These are phyloP conservation scores for Solanum appendiculatum DNA, from an alignment of 257 asterid genomes.

Conservation along the genomic window DNA sequence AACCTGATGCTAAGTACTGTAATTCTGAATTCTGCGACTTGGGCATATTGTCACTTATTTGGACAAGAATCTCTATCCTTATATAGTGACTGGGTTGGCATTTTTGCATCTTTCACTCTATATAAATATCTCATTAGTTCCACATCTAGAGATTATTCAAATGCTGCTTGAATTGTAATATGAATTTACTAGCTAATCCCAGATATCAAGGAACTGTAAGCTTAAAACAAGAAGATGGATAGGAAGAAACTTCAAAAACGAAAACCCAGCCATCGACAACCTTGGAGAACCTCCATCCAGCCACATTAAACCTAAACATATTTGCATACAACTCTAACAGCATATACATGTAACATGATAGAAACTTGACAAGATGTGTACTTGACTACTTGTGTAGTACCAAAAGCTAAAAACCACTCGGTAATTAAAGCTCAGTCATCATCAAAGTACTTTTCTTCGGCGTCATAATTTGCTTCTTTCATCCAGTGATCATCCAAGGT, in stretches of 20 bases:
- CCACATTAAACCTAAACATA: not conserved
- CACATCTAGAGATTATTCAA: not conserved
- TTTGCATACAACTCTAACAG: not conserved
- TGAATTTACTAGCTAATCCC: not conserved
- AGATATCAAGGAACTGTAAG: not conserved
- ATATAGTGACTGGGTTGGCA: not conserved
- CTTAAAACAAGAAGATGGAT: not conserved
- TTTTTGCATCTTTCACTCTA: not conserved
- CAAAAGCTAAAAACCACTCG: not conserved
- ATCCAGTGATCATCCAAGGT: conserved; percentile 92
- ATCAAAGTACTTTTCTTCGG: conserved; percentile 92
- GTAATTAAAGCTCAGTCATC: conserved; percentile 14
- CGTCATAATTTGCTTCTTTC: conserved; percentile 73
- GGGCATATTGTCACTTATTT: not conserved
- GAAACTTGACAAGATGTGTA: not conserved
- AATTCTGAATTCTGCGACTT: not conserved
- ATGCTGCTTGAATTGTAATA: not conserved
- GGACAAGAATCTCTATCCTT: not conserved
- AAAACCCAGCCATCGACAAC: not conserved
- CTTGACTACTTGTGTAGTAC: not conserved
- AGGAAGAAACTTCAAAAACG: not conserved
- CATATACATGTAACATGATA: not conserved
- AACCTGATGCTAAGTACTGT: not conserved
- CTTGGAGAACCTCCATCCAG: not conserved
- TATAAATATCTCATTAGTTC: not conserved